Evolutionary conservation across 306 rosid genomes (phyloP), one percentile per base, ranked within the genome.

Genomic region (Quercus rubra): DNA sequence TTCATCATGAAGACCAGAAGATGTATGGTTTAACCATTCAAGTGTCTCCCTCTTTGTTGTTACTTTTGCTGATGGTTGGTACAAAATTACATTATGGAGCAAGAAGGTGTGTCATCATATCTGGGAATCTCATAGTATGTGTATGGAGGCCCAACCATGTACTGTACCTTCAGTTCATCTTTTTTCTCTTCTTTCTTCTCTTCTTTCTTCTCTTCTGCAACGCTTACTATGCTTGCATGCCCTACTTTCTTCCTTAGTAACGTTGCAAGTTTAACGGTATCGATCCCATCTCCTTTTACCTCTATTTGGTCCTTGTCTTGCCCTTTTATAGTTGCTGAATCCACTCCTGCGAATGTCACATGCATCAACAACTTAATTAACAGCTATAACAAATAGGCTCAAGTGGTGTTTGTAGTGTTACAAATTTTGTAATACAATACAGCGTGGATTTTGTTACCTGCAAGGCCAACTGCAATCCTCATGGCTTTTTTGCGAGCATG

Each of bases 391-490:
- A 41, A 41, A 41, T 41, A 41, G 17, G 54, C 13, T 49, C 54
- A 49, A 49, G 4, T 41, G 46, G 46, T 8, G 46, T 7, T 41
- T 41, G 46, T 41, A 41, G 46, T 8, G 11, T 41, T 41, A 41
- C 46, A 8, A 41, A 41, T 41, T 49, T 49, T 49, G 54, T 49
- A 49, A 49, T 49, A 7, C 15, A 49, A 49, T 49, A 49, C 54
- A 12, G 14, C 54, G 54, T 49, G 14, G 14, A 5, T 19, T 23
- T 55, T 7, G 9, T 70, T 83, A 84, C 90, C 88, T 30, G 38
- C 31, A 12, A 84, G 35, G 25, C 80, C 77, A 28, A 82, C 84
- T 52, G 90, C 90, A 30, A 84, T 87, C 71, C 46, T 84, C 31
- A 66, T 27, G 64, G 78, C 90, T 70, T 74, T 80, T 63, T 58